Percentiles rank a stretch among this genome's conserved stretches.
Conservation (phyloP, 2,329 filamentous ascomycete genomes). For the Paramyrothecium sp. region DNA sequence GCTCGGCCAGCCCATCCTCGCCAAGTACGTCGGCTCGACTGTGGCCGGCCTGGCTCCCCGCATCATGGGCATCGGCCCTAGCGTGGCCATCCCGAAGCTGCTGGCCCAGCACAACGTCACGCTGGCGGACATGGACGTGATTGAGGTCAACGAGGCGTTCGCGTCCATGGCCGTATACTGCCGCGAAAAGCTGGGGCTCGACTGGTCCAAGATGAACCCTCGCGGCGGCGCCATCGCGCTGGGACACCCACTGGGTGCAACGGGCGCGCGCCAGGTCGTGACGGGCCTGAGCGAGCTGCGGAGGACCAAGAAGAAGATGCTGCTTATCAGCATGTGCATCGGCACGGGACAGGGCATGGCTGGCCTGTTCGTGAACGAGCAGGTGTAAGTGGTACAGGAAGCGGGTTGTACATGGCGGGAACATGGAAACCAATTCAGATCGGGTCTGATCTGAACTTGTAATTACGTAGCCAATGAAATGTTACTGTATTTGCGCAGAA, state of each 20-base stretch:
- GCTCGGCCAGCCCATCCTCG: conserved; percentile 86
- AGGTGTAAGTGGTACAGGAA: conserved; percentile 13
- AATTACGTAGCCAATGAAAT: not conserved
- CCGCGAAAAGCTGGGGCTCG: conserved; percentile 67
- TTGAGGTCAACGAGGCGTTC: conserved; percentile 97
- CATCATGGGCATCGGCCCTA: conserved; percentile 94
- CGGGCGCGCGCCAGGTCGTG: conserved; percentile 78
- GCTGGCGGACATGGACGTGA: conserved; percentile 80
- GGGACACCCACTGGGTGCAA: conserved; percentile 78
- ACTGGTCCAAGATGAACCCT: conserved; percentile 76
- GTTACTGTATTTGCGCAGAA: not conserved
- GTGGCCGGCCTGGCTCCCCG: conserved; percentile 86
- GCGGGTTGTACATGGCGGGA: not conserved
- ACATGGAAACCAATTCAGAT: not conserved
- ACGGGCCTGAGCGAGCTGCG: conserved; percentile 85
- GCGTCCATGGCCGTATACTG: conserved; percentile 98
- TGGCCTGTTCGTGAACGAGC: conserved; percentile 63
- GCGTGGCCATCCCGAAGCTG: conserved; percentile 76
- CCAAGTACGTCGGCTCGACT: conserved; percentile 91
- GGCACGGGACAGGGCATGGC: conserved; percentile 70
- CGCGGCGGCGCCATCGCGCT: conserved; percentile 80
- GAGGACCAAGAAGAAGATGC: conserved; percentile 82
- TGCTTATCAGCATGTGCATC: conserved; percentile 89
- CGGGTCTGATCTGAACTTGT: not conserved
- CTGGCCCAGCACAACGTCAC: conserved; percentile 75